phyloP scores from a whole-genome alignment of 2,329 filamentous ascomycete genomes.

The Aureobasidium melanogenum region DNA sequence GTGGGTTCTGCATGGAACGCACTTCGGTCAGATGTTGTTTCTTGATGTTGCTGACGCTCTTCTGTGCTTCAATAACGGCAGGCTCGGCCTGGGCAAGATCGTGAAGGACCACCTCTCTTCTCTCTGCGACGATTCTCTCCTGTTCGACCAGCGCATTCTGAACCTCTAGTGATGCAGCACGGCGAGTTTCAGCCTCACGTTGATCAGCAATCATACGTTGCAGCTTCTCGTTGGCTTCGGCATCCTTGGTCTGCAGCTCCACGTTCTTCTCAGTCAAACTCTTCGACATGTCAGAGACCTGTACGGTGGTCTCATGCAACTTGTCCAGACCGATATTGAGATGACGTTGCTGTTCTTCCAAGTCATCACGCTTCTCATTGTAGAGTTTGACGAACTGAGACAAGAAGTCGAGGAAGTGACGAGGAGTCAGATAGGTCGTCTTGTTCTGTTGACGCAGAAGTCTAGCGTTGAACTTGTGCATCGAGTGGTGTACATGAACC shows the following conservation, averaged over 20 bases:
- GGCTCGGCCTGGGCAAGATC: constrained; percentile 89
- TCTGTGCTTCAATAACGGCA: constrained; percentile 83
- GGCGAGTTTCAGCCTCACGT: constrained; percentile 84
- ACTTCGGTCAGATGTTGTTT: constrained; percentile 95
- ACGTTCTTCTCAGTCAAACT: constrained; percentile 92
- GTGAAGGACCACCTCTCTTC: constrained; percentile 73
- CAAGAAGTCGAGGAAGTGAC: constrained; percentile 96
- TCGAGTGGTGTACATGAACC: constrained; percentile 96
- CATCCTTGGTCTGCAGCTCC: constrained; percentile 86
- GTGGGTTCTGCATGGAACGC: constrained; percentile 89
- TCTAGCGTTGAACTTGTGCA: constrained; percentile 81
- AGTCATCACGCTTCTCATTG: constrained; percentile 94
- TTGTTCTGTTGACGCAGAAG: constrained; percentile 87
- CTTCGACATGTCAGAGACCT: constrained; percentile 82
- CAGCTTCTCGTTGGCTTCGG: constrained; percentile 93
- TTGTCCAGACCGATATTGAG: constrained; percentile 98
- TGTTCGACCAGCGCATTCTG: constrained; percentile 81
- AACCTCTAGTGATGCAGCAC: constrained; percentile 79
- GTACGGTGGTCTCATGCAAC: constrained; percentile 89
- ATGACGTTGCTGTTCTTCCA: constrained; percentile 97
- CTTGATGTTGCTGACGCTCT: constrained; percentile 98
- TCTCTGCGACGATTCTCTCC: constrained; percentile 74
- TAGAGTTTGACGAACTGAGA: constrained; percentile 96
- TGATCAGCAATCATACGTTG: constrained; percentile 97
- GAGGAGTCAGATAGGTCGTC: constrained; percentile 85